Percentiles rank a stretch among this genome's conserved stretches.
Conservation (phyloP, 345 rosid genomes). For the Draba incana region DNA sequence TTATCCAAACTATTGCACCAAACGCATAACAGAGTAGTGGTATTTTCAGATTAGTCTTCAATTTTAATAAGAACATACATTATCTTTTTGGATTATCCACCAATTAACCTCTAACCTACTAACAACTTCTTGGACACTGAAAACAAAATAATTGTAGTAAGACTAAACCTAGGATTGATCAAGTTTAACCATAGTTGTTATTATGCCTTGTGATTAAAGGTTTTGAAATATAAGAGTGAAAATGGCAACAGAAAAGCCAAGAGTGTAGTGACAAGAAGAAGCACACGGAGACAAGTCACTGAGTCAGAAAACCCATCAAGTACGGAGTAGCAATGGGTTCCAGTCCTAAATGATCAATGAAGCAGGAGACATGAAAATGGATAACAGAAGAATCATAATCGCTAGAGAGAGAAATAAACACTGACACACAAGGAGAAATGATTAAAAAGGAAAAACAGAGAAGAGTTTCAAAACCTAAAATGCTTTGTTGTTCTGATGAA, state of each 20-base stretch:
- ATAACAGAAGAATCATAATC: slow-evolving; percentile 27
- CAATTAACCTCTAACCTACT: no score
- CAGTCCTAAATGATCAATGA: slow-evolving; percentile 28
- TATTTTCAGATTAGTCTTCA: no score
- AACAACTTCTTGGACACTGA: no score
- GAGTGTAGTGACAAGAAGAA: slow-evolving; percentile 34
- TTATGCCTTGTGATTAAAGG: neutral
- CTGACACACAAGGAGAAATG: slow-evolving; percentile 32
- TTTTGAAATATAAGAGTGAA: neutral
- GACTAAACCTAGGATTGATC: neutral
- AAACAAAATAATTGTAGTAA: neutral
- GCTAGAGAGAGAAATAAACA: slow-evolving; percentile 34
- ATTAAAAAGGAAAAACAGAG: slow-evolving; percentile 34
- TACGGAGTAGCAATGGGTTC: slow-evolving; percentile 33
- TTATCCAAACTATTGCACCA: no score
- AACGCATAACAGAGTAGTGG: no score
- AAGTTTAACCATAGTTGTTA: neutral
- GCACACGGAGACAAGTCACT: slow-evolving; percentile 26
- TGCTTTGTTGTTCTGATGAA: slow-evolving; percentile 14
- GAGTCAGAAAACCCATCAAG: slow-evolving; percentile 31
- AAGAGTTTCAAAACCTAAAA: slow-evolving; percentile 15
- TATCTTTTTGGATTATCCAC: no score
- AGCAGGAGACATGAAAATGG: slow-evolving; percentile 30
- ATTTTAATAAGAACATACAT: no score
- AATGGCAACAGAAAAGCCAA: slow-evolving; percentile 9